A percentile compares a stretch with the other conserved stretches of the same genome.
Conservation (phyloP, 192 early-diverging fungal genomes). For the Helicostylum pulchrum region DNA sequence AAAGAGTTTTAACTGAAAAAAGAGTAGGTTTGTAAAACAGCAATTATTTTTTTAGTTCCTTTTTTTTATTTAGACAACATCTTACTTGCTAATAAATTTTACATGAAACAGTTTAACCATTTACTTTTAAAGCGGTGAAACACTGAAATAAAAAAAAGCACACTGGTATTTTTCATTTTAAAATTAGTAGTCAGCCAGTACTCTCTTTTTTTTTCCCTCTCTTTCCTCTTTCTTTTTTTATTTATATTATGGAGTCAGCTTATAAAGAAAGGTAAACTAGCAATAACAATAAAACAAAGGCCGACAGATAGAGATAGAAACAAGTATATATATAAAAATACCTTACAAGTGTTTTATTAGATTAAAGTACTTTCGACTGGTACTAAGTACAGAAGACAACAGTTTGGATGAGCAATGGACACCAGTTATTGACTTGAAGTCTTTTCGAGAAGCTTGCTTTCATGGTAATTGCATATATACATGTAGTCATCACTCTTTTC, state of each 20-base stretch:
- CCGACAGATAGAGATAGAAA: not conserved
- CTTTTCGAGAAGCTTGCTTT: constrained; percentile 57
- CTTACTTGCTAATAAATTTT: too few relatives aligned
- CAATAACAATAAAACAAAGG: not conserved
- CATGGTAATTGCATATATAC: constrained; percentile 36
- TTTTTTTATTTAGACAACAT: too few relatives aligned
- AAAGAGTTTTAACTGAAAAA: too few relatives aligned
- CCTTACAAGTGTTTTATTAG: constrained; percentile 1
- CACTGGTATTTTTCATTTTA: too few relatives aligned
- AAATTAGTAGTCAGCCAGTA: too few relatives aligned
- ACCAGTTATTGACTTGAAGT: constrained; percentile 44
- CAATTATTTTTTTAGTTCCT: too few relatives aligned
- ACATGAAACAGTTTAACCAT: too few relatives aligned
- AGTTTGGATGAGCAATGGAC: constrained; percentile 15
- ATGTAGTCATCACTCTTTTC: not conserved
- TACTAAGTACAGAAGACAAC: constrained; percentile 1
- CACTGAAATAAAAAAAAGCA: too few relatives aligned
- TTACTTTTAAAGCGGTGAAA: too few relatives aligned
- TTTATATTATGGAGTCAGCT: constrained; percentile 22
- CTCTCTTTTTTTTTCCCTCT: not conserved
- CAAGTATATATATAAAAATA: not conserved
- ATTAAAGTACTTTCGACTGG: constrained; percentile 27
- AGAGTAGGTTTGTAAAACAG: too few relatives aligned
- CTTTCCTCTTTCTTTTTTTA: not conserved
- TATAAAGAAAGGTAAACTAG: constrained; percentile 35